Conservation (phyloP, 164 flowering plant genomes). For the Saururus chinensis region DNA sequence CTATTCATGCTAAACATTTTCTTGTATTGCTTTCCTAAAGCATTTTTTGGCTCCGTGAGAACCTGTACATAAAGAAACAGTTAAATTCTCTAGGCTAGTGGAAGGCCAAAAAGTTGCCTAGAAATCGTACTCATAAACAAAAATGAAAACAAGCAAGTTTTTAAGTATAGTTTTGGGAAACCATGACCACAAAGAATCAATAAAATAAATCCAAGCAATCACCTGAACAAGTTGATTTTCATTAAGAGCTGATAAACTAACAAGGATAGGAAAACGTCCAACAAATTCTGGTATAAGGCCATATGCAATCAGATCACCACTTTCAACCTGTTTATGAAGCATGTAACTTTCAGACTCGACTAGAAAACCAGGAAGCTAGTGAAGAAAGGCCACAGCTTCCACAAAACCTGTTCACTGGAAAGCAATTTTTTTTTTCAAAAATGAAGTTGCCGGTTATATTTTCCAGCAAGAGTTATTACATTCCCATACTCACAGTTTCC, state of each 20-base stretch:
- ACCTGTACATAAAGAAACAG: constrained; percentile 29
- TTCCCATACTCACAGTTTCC: constrained; percentile 49
- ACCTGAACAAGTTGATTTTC: constrained; percentile 98
- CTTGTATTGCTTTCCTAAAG: constrained; percentile 96
- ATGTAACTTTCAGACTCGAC: background rate
- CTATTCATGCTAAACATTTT: constrained; percentile 89
- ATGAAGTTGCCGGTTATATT: background rate
- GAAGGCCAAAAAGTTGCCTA: too few relatives aligned
- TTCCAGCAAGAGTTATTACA: background rate
- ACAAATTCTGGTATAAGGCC: constrained; percentile 98
- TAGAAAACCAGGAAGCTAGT: background rate
- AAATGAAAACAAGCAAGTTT: background rate
- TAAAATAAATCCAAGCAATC: background rate
- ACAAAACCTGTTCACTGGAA: background rate
- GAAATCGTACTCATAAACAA: too few relatives aligned
- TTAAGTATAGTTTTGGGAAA: background rate
- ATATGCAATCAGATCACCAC: constrained; percentile 87
- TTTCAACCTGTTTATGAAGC: constrained; percentile 67
- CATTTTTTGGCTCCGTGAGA: constrained; percentile 89
- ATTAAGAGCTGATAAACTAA: constrained; percentile 80
- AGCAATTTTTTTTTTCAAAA: background rate
- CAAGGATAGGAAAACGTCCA: constrained; percentile 94
- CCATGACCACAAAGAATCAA: background rate
- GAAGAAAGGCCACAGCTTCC: background rate
- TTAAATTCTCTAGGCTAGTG: too few relatives aligned